phyloP scores from a whole-genome alignment of 2,329 filamentous ascomycete genomes.

The Emmonsia crescens region DNA sequence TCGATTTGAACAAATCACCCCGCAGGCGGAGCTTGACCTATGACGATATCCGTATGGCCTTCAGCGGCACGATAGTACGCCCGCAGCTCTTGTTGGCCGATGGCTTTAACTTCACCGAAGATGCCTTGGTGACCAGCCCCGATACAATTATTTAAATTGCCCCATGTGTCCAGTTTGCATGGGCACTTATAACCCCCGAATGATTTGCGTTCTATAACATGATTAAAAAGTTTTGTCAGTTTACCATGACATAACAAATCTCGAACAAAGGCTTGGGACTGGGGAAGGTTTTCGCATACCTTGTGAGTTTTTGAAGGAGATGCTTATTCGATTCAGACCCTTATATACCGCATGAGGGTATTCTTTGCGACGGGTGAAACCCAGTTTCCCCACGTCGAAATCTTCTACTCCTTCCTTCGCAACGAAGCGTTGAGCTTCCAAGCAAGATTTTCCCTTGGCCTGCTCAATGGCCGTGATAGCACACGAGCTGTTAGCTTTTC shows the following conservation, averaged over 20 bases:
- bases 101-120: neutral
- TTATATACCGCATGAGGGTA: neutral
- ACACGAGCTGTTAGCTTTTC: neutral
- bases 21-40: neutral
- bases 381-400: neutral
- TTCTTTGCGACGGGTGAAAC: constrained; percentile 1
- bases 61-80: neutral
- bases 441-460: neutral
- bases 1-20: neutral
- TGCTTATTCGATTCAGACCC: constrained; percentile 1
- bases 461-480: constrained; percentile 1
- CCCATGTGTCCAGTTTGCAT: neutral
- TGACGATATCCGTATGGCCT: neutral
- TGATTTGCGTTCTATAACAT: neutral
- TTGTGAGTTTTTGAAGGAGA: neutral
- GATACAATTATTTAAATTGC: constrained; percentile 1
- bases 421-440: neutral
- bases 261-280: neutral
- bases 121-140: neutral
- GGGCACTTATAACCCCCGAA: constrained; percentile 1
- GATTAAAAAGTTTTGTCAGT: neutral
- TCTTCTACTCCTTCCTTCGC: neutral
- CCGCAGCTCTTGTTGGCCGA: constrained; percentile 1
- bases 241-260: neutral
- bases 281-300: neutral